Evolutionary conservation across 83 land plant genomes (phyloP).

Genomic region (Diphasiastrum complanatum): DNA sequence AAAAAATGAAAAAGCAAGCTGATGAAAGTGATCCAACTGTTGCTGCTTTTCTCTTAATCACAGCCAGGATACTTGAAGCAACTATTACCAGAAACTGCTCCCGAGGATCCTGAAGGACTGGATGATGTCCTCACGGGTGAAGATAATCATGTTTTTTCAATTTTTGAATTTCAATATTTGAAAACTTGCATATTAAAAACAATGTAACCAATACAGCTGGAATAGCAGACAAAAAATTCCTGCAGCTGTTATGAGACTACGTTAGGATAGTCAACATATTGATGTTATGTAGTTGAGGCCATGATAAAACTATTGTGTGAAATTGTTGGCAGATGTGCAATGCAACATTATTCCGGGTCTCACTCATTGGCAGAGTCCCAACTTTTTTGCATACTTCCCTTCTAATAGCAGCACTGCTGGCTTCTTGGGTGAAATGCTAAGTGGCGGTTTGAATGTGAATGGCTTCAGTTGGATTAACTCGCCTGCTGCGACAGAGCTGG

Average conservation of each 20-base stretch:
- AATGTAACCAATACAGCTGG: too few relatives aligned
- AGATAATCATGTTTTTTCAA: neutral
- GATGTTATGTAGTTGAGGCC: neutral
- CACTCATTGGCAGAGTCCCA: slow-evolving; percentile 93
- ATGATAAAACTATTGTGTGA: neutral
- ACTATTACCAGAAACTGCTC: slow-evolving; percentile 64
- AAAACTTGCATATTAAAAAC: too few relatives aligned
- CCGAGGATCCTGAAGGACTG: slow-evolving; percentile 50
- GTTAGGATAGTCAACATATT: neutral
- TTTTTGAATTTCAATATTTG: neutral
- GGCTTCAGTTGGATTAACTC: slow-evolving; percentile 90
- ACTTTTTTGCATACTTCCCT: slow-evolving; percentile 77
- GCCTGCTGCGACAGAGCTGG: slow-evolving; percentile 92
- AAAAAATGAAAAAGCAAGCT: neutral
- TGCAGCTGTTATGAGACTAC: neutral
- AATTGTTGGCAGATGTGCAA: slow-evolving; percentile 43
- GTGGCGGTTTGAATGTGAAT: slow-evolving; percentile 70
- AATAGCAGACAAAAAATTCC: too few relatives aligned
- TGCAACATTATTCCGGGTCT: slow-evolving; percentile 69
- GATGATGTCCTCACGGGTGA: slow-evolving; percentile 57
- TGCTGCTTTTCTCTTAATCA: slow-evolving; percentile 1
- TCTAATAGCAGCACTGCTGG: slow-evolving; percentile 82
- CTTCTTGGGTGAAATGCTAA: slow-evolving; percentile 88
- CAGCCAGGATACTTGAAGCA: slow-evolving; percentile 75
- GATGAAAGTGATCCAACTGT: neutral